These are phyloP conservation scores for Tulasnella sp. DNA, from an alignment of 768 basidiomycete genomes.

Conservation along the genomic window DNA sequence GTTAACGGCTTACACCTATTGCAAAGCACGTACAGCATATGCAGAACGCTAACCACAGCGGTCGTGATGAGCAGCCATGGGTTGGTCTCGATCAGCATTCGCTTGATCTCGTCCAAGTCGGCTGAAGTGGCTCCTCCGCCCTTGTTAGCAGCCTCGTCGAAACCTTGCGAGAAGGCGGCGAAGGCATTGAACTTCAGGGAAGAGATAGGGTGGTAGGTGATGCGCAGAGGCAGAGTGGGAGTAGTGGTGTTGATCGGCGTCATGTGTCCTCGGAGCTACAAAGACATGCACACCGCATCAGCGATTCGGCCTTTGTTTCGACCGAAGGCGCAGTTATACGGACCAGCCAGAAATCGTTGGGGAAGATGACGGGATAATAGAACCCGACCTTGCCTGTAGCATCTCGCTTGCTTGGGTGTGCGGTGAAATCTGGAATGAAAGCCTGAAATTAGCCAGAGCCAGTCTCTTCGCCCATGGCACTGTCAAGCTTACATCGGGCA, in stretches of 20 bases:
- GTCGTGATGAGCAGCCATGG: constrained; percentile 76
- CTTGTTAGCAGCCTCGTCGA: constrained; percentile 61
- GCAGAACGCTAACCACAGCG: constrained; percentile 83
- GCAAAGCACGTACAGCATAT: constrained; percentile 63
- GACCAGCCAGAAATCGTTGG: constrained; percentile 94
- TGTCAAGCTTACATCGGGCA: constrained; percentile 49
- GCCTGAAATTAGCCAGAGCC: constrained; percentile 27
- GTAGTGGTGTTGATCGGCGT: constrained; percentile 81
- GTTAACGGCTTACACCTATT: not conserved
- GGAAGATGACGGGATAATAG: constrained; percentile 85
- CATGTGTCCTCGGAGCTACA: constrained; percentile 61
- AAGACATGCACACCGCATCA: not conserved
- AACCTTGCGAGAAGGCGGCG: constrained; percentile 77
- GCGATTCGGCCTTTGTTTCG: not conserved
- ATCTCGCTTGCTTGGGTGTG: constrained; percentile 60
- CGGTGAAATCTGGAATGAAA: constrained; percentile 51
- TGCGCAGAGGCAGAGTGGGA: constrained; percentile 67
- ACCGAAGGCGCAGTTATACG: not conserved
- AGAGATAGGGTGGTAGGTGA: constrained; percentile 81
- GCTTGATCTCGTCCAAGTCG: constrained; percentile 92
- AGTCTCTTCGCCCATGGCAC: not conserved
- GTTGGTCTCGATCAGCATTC: constrained; percentile 86
- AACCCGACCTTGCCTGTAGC: constrained; percentile 60
- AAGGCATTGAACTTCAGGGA: constrained; percentile 85
- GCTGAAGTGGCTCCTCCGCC: constrained; percentile 50